Evolutionary conservation across 495 filamentous ascomycete species (phyloP).

Genomic region (Podospora pseudoanserina): DNA sequence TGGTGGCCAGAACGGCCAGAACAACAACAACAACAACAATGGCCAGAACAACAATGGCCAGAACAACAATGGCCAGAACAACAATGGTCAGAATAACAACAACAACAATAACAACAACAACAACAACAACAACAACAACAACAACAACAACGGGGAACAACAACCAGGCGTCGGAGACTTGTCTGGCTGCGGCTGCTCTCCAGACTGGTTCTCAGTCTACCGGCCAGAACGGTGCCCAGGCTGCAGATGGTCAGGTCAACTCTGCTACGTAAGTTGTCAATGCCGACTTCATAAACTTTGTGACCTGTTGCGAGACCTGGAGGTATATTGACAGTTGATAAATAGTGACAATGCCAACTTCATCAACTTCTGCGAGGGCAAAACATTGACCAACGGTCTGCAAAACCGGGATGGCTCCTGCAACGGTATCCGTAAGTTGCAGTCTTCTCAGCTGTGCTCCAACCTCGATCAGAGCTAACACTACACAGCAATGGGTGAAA

Average conservation of each 20-base stretch:
- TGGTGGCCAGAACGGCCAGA: background rate
- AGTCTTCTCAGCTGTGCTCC: background rate
- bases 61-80: conserved; percentile 25
- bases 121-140: conserved; percentile 24
- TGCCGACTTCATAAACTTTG: background rate
- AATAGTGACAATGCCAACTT: conserved; percentile 56
- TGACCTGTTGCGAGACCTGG: background rate
- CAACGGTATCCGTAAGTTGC: conserved; percentile 64
- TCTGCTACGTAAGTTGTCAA: conserved; percentile 48
- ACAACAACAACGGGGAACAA: conserved; percentile 24
- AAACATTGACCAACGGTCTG: conserved; percentile 65
- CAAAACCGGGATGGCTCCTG: conserved; percentile 65
- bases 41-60: conserved; percentile 14
- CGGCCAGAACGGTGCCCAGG: conserved; percentile 27
- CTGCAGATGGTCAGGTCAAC: conserved; percentile 50
- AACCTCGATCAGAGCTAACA: conserved; percentile 22
- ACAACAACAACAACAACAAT: conserved; percentile 20
- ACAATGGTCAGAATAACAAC: background rate
- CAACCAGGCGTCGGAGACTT: conserved; percentile 26
- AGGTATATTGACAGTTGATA: background rate
- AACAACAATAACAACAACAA: conserved; percentile 24
- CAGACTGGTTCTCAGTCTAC: conserved; percentile 47
- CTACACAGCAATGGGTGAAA: conserved; percentile 62
- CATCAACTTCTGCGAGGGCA: conserved; percentile 65
- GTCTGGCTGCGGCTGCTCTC: conserved; percentile 45